Evolutionary conservation across 2,329 filamentous ascomycete genomes (phyloP), one percentile per base, ranked within the genome.

Genomic region (Gnomoniopsis smithogilvyi): DNA sequence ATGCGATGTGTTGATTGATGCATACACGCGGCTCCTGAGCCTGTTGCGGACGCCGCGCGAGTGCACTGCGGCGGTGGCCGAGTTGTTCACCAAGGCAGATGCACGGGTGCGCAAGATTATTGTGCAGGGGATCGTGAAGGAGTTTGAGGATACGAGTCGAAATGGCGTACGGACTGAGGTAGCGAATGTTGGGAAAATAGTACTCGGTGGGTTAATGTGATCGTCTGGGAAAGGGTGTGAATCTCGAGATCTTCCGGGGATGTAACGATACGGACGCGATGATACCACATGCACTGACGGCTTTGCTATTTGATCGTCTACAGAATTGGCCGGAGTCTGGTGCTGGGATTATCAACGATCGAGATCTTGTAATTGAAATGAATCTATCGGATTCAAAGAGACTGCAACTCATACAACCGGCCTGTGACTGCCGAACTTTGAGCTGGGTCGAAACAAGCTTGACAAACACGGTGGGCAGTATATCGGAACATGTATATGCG

Each of bases 1-100:
- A 7, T 98, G 95, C 76, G 95, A 99, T 70, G 91, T 96, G 3
- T 78, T 99, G 62, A 96, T 97, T 67, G 95, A 98, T 72, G 91
- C 88, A 68, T 99, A 99, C 75, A 86, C 87, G 38, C 85, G 87
- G 56, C 84, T 99, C 30, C 78, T 96, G 67, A 80, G 80, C 47
- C 78, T 99, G 60, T 79, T 98, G 22, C 82, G 87, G n/a, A 85
- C 86, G 2, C 89, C 93, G 1, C 84, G 88, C 26, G 83, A 90
- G 52, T 95, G 91, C 69, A 84, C 81, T 4, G 81, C 85, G 0
- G 74, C 79, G 0, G 80, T 98, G 0, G 90, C 88, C 0, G 95
- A 98, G 70, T 78, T 94, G 56, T 99, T 99, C 66, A 83, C 86
- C 12, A 99, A 99, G 74, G 91, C 91, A 0, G 95, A 99, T 74